A percentile compares a stretch with the other conserved stretches of the same genome.
phyloP scores from a whole-genome alignment of 371 early-diverging fungal genomes.

The Capillidium heterosporum region DNA sequence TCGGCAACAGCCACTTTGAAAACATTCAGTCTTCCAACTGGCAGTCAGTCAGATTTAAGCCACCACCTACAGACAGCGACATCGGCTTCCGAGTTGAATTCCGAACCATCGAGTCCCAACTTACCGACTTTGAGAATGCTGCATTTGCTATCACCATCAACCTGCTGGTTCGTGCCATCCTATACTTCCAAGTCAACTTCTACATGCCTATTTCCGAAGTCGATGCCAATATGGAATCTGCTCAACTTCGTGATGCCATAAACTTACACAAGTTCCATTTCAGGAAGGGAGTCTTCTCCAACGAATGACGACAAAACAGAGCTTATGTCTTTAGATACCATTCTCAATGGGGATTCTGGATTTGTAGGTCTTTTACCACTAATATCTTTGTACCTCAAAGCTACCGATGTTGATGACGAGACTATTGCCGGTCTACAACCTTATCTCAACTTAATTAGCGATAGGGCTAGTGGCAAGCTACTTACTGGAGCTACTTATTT shows the following conservation, averaged over 20 bases:
- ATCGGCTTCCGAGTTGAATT: not conserved
- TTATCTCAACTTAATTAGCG: not conserved
- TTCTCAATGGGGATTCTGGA: not conserved
- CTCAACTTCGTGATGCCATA: not conserved
- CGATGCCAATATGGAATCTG: not conserved
- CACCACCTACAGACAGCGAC: not conserved
- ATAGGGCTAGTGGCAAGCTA: not conserved
- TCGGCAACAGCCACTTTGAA: not conserved
- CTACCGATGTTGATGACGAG: not conserved
- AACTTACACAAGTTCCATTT: not conserved
- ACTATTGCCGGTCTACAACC: not conserved
- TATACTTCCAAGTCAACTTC: not conserved
- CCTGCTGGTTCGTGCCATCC: not conserved
- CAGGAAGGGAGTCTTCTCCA: too few relatives aligned
- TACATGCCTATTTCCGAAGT: not conserved
- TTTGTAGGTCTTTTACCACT: not conserved
- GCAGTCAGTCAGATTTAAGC: not conserved
- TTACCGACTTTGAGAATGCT: not conserved
- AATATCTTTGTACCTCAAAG: not conserved
- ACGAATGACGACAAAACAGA: not conserved
- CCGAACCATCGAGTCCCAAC: not conserved
- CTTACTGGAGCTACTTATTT: not conserved
- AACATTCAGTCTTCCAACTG: not conserved
- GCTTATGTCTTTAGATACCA: not conserved
- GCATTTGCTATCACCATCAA: not conserved